Conservation (phyloP, 1,284 basidiomycete genomes). For the Xanthoconium separans region DNA sequence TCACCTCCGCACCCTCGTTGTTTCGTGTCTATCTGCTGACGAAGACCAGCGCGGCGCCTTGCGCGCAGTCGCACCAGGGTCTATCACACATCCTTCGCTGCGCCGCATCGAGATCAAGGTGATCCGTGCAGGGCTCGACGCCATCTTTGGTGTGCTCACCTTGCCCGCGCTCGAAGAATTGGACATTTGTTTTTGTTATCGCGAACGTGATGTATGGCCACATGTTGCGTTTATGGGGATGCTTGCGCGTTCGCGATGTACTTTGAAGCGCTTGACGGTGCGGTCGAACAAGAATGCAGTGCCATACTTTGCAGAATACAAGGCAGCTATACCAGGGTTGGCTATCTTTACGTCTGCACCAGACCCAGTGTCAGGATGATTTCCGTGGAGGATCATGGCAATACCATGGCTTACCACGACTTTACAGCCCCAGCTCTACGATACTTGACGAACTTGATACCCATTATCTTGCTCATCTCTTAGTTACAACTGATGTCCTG, state of each 20-base stretch:
- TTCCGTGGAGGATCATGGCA: neutral
- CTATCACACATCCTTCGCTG: constrained; percentile 18
- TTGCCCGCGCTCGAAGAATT: constrained; percentile 33
- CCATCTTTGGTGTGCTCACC: constrained; percentile 18
- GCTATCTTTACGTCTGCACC: constrained; percentile 15
- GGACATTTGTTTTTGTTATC: constrained; percentile 32
- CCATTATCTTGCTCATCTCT: too few species aligned
- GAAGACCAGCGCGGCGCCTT: constrained; percentile 11
- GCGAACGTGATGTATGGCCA: constrained; percentile 30
- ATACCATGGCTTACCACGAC: neutral
- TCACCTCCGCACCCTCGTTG: constrained; percentile 18
- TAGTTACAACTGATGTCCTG: too few species aligned
- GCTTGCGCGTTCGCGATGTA: constrained; percentile 25
- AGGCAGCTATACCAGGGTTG: constrained; percentile 23
- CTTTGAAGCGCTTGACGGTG: constrained; percentile 23
- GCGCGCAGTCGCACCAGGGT: constrained; percentile 9
- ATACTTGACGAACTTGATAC: neutral
- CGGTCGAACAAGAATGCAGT: constrained; percentile 24
- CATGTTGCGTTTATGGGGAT: constrained; percentile 27
- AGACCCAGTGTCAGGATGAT: neutral
- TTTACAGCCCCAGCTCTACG: neutral
- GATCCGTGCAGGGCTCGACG: constrained; percentile 25
- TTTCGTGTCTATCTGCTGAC: constrained; percentile 28
- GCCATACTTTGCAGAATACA: constrained; percentile 25
- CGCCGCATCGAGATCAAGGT: constrained; percentile 31